Conservation (phyloP, 2,329 filamentous ascomycete genomes). For the Seiridium unicorne region DNA sequence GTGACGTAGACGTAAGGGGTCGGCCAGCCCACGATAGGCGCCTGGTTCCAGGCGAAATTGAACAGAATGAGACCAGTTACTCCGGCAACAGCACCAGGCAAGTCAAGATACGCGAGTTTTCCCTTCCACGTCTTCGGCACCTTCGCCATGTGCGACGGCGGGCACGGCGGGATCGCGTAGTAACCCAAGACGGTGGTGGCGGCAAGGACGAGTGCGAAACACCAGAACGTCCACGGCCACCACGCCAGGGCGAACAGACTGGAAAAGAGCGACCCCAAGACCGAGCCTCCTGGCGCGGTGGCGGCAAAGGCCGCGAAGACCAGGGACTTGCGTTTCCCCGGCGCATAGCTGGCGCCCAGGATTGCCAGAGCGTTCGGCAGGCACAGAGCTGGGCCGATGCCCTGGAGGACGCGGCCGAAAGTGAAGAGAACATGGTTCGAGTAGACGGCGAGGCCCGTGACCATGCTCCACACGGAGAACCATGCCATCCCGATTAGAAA, state of each 20-base stretch:
- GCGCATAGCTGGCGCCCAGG: slow-evolving; percentile 48
- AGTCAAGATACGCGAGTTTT: slow-evolving; percentile 21
- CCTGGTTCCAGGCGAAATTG: slow-evolving; percentile 62
- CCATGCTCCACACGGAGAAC: slow-evolving; percentile 38
- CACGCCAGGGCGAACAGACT: slow-evolving; percentile 23
- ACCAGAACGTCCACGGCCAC: slow-evolving; percentile 31
- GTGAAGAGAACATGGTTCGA: slow-evolving; percentile 35
- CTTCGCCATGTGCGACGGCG: not conserved
- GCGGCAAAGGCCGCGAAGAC: slow-evolving; percentile 34
- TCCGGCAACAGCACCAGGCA: slow-evolving; percentile 31
- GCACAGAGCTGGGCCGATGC: slow-evolving; percentile 52
- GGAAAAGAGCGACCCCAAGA: slow-evolving; percentile 26
- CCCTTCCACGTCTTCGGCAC: slow-evolving; percentile 2
- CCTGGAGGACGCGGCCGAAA: slow-evolving; percentile 47
- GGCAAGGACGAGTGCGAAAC: slow-evolving; percentile 24
- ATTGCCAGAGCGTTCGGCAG: slow-evolving; percentile 58
- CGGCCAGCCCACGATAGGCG: slow-evolving; percentile 49
- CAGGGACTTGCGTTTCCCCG: slow-evolving; percentile 31
- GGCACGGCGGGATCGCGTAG: slow-evolving; percentile 16
- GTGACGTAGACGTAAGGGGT: slow-evolving; percentile 47
- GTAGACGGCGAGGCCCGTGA: slow-evolving; percentile 33
- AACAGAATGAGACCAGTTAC: slow-evolving; percentile 51
- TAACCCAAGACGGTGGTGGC: slow-evolving; percentile 19
- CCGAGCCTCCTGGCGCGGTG: slow-evolving; percentile 28
- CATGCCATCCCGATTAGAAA: slow-evolving; percentile 40